Conservation (phyloP, 1,284 basidiomycete genomes). For the Erythrobasidium hasegawianum region DNA sequence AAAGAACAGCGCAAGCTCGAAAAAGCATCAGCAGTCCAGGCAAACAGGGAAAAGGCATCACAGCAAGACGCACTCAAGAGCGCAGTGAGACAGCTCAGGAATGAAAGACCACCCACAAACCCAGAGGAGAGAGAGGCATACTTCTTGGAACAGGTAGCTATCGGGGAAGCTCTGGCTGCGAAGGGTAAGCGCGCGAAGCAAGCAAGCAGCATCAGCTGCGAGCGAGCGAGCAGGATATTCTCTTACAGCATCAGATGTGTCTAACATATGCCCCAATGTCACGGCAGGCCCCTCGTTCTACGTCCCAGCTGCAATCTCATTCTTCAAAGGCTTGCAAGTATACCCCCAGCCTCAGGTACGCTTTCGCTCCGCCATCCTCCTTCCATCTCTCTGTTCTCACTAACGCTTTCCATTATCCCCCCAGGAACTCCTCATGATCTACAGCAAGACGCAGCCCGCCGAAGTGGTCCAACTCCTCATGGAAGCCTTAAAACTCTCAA, state of each 20-base stretch:
- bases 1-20: slow-evolving; percentile 17
- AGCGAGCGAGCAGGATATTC: no score
- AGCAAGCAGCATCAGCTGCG: neutral
- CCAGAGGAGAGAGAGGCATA: slow-evolving; percentile 63
- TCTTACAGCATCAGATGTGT: no score
- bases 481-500: slow-evolving; percentile 52
- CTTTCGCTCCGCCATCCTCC: neutral
- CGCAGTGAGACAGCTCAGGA: slow-evolving; percentile 22
- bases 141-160: slow-evolving; percentile 83
- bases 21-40: slow-evolving; percentile 6
- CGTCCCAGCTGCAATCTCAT: slow-evolving; percentile 77
- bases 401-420: slow-evolving; percentile 3
- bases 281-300: slow-evolving; percentile 71
- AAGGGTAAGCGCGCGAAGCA: slow-evolving; percentile 67
- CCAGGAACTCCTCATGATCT: slow-evolving; percentile 55
- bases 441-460: slow-evolving; percentile 84
- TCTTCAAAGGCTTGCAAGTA: slow-evolving; percentile 88
- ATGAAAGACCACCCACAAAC: slow-evolving; percentile 24
- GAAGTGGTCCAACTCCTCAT: slow-evolving; percentile 86
- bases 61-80: slow-evolving; percentile 25
- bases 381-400: neutral
- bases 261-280: no score
- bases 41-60: slow-evolving; percentile 4
- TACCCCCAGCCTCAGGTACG: slow-evolving; percentile 59
- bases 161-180: slow-evolving; percentile 77